A percentile compares a stretch with the other conserved stretches of the same genome.
Conservation (phyloP, 2,329 filamentous ascomycete genomes). For the Harringtonia lauricola region DNA sequence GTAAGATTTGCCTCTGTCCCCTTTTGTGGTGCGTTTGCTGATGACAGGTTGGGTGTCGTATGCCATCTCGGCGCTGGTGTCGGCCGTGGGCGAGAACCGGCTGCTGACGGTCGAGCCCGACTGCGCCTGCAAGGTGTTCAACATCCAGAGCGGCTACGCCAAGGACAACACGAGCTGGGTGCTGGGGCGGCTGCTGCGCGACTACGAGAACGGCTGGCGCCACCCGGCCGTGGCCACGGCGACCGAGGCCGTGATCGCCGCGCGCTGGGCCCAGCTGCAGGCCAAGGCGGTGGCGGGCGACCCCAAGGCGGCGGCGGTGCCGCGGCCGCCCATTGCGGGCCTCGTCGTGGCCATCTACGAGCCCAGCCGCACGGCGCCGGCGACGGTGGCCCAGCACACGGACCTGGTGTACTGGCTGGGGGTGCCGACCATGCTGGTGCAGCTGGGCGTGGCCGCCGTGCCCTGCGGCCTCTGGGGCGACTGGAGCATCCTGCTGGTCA, state of each 20-base stretch:
- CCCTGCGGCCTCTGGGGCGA: slow-evolving; percentile 20
- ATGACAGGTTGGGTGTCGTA: slow-evolving; percentile 16
- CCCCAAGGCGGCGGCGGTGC: too few species aligned
- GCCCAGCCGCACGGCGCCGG: too few species aligned
- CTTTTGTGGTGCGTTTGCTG: too few species aligned
- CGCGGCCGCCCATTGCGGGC: too few species aligned
- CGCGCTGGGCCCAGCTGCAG: too few species aligned
- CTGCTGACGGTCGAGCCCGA: slow-evolving; percentile 10
- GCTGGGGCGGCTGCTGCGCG: not conserved
- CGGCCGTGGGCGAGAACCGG: slow-evolving; percentile 11
- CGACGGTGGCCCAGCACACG: too few species aligned
- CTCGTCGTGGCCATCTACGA: too few species aligned
- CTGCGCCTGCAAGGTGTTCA: slow-evolving; percentile 14
- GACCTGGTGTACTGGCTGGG: slow-evolving; percentile 8
- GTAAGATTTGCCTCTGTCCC: too few species aligned
- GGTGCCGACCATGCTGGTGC: slow-evolving; percentile 15
- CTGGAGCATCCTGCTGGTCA: slow-evolving; percentile 29
- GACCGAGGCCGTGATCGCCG: too few species aligned
- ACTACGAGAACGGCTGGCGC: too few species aligned
- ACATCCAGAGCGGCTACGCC: slow-evolving; percentile 11
- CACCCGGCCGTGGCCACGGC: too few species aligned
- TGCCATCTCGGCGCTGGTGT: slow-evolving; percentile 9
- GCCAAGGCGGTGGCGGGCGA: too few species aligned
- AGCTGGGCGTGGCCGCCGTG: slow-evolving; percentile 23
- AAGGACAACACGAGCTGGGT: slow-evolving; percentile 11